Conservation (phyloP, 148 eudicot genomes). For the Chenopodium formosanum region DNA sequence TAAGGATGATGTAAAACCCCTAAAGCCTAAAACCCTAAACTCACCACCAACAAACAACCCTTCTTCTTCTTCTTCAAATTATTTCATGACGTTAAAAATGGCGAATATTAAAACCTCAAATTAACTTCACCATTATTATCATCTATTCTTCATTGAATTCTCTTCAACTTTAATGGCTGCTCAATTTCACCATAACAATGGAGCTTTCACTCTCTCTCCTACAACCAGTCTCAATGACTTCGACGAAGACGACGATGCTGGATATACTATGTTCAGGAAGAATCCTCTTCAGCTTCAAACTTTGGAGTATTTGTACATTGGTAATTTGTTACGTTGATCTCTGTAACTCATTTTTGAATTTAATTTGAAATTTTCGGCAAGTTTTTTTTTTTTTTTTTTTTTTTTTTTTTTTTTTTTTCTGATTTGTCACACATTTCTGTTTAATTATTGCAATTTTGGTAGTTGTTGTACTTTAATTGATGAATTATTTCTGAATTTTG, state of each 20-base stretch:
- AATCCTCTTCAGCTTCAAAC: slow-evolving; percentile 46
- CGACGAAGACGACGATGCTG: background rate
- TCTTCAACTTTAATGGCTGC: slow-evolving; percentile 25
- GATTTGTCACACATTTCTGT: background rate
- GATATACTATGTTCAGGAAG: slow-evolving; percentile 32
- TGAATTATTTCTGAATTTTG: background rate
- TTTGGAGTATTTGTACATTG: slow-evolving; percentile 39
- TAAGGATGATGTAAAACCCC: slow-evolving; percentile 26
- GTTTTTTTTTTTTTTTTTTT: slow-evolving; percentile 1
- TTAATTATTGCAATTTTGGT: background rate
- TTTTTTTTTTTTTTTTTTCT: slow-evolving; percentile 5
- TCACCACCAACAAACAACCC: slow-evolving; percentile 11
- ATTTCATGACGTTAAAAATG: slow-evolving; percentile 10
- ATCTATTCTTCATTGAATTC: background rate
- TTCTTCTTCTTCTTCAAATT: background rate
- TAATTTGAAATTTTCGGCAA: background rate
- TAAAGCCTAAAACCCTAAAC: slow-evolving; percentile 28
- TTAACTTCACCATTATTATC: background rate
- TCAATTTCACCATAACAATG: slow-evolving; percentile 19
- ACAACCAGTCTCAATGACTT: slow-evolving; percentile 14
- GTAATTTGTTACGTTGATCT: slow-evolving; percentile 15
- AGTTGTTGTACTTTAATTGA: background rate
- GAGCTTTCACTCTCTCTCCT: slow-evolving; percentile 16
- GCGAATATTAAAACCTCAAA: background rate
- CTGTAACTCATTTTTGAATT: background rate